A percentile compares a stretch with the other conserved stretches of the same genome.
Conservation (phyloP, 768 basidiomycete species). For the Lactarius vividus region DNA sequence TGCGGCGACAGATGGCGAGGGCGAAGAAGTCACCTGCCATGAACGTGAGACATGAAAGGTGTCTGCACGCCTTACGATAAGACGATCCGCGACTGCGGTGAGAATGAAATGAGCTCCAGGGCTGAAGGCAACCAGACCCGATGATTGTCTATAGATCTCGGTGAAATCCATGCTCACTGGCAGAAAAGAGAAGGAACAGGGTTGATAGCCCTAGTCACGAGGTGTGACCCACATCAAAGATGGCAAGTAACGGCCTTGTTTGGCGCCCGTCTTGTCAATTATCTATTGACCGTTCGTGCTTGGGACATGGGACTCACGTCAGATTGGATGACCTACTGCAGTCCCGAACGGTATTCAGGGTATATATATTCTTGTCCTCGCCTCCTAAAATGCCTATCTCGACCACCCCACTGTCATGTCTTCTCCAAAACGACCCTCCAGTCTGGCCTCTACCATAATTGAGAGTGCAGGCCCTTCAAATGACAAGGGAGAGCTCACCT, state of each 20-base stretch:
- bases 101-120: constrained; percentile 86
- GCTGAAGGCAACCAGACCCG: constrained; percentile 71
- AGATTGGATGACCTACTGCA: constrained; percentile 12
- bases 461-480: background rate
- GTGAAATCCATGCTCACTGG: constrained; percentile 71
- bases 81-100: constrained; percentile 70
- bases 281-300: background rate
- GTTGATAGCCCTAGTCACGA: background rate
- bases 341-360: background rate
- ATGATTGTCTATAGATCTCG: constrained; percentile 75
- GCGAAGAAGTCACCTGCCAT: constrained; percentile 62
- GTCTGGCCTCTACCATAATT: constrained; percentile 16
- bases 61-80: constrained; percentile 82
- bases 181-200: background rate
- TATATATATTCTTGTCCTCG: background rate
- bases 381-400: background rate
- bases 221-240: background rate
- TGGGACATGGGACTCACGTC: constrained; percentile 8
- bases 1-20: constrained; percentile 48
- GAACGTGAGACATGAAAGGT: constrained; percentile 81
- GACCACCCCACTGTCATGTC: constrained; percentile 9
- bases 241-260: background rate
- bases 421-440: constrained; percentile 6
- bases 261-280: background rate
- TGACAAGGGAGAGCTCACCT: background rate